phyloP scores from a whole-genome alignment of 352 stramenopile species.

The Pythium phragmitis region DNA sequence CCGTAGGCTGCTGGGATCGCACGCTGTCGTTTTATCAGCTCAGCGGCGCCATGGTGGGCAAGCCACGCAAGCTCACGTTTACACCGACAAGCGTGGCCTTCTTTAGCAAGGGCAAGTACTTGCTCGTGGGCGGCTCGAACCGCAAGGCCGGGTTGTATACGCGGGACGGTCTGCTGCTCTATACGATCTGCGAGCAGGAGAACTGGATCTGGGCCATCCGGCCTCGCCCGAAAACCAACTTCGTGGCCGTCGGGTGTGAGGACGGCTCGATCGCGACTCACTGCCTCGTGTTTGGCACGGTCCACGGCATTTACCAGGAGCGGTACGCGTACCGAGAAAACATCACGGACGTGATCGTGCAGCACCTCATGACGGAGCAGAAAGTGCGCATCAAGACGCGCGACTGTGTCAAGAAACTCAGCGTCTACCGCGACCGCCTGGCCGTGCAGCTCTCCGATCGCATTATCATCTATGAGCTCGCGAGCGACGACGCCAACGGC shows the following conservation, averaged over 20 bases:
- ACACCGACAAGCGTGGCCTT: slow-evolving; percentile 90
- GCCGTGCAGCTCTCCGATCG: slow-evolving; percentile 93
- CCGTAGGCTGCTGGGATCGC: slow-evolving; percentile 93
- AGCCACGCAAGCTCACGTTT: slow-evolving; percentile 90
- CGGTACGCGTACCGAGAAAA: slow-evolving; percentile 93
- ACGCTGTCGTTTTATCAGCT: slow-evolving; percentile 92
- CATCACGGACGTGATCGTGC: slow-evolving; percentile 95
- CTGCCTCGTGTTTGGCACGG: slow-evolving; percentile 89
- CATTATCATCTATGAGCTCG: slow-evolving; percentile 94
- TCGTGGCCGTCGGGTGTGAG: slow-evolving; percentile 85
- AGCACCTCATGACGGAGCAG: slow-evolving; percentile 94
- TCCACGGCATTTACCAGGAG: slow-evolving; percentile 93
- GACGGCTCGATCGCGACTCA: slow-evolving; percentile 84
- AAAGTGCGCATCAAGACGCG: slow-evolving; percentile 94
- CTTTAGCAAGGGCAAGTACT: slow-evolving; percentile 90
- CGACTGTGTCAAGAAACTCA: slow-evolving; percentile 95
- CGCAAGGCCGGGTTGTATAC: slow-evolving; percentile 89
- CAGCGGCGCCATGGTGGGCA: slow-evolving; percentile 79
- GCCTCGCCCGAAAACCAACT: slow-evolving; percentile 81
- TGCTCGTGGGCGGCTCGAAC: slow-evolving; percentile 89
- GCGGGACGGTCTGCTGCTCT: slow-evolving; percentile 79
- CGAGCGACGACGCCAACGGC: slow-evolving; percentile 43
- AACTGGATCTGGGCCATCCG: slow-evolving; percentile 92
- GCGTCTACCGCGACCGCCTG: slow-evolving; percentile 90
- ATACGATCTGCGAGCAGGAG: slow-evolving; percentile 80